Conservation (phyloP, 352 stramenopile species). For the Phytopythium mirpurense region DNA sequence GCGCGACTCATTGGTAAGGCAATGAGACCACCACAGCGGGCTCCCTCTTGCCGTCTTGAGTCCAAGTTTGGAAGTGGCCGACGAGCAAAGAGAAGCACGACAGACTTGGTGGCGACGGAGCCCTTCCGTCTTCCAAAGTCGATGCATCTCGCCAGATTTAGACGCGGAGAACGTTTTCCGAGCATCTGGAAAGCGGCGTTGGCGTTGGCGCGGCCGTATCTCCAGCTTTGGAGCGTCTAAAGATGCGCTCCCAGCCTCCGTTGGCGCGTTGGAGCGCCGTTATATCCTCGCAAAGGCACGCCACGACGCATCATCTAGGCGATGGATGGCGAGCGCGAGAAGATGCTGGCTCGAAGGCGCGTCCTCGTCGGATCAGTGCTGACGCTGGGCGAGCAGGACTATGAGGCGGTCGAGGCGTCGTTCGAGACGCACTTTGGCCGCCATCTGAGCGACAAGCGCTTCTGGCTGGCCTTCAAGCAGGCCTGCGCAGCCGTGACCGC, state of each 20-base stretch:
- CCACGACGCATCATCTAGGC: no score
- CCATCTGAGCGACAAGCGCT: slow-evolving; percentile 28
- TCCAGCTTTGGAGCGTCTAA: no score
- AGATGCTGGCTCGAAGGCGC: slow-evolving; percentile 28
- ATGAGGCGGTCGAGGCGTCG: slow-evolving; percentile 40
- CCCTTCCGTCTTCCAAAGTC: no score
- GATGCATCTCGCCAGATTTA: no score
- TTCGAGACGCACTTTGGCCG: slow-evolving; percentile 40
- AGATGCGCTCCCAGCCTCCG: background rate
- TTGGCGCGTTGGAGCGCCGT: background rate
- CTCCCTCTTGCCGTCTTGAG: background rate
- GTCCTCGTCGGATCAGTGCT: slow-evolving; percentile 38
- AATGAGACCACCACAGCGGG: background rate
- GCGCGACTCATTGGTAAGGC: background rate
- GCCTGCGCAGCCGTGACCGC: slow-evolving; percentile 34
- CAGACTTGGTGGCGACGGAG: background rate
- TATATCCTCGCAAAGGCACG: background rate
- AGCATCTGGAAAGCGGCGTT: no score
- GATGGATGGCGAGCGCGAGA: slow-evolving; percentile 17
- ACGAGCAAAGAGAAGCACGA: no score
- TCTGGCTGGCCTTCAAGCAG: slow-evolving; percentile 53
- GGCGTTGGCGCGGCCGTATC: no score
- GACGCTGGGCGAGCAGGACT: slow-evolving; percentile 27
- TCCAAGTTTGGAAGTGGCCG: background rate
- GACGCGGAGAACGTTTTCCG: no score